Evolutionary conservation across 2,329 filamentous ascomycete species (phyloP).

Genomic region (Diaporthe caulivora): DNA sequence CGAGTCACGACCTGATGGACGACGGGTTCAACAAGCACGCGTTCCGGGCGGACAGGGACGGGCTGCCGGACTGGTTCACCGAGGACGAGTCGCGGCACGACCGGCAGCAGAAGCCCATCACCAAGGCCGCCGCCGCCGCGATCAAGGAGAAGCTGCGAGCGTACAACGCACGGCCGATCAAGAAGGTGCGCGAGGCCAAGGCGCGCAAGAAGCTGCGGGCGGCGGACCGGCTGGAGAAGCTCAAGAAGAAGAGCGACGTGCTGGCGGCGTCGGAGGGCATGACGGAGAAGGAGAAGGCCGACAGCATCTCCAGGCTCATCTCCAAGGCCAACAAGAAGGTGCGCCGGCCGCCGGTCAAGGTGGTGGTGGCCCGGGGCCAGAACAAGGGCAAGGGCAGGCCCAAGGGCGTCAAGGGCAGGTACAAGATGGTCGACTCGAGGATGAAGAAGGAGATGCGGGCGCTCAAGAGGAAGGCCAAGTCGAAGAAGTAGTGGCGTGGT

Average conservation of each 20-base stretch:
- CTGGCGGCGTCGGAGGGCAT: slow-evolving; percentile 90
- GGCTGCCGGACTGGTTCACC: slow-evolving; percentile 96
- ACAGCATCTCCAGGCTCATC: slow-evolving; percentile 84
- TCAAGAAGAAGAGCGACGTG: slow-evolving; percentile 96
- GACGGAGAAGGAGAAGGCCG: slow-evolving; percentile 96
- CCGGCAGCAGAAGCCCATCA: slow-evolving; percentile 88
- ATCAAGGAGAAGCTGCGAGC: slow-evolving; percentile 96
- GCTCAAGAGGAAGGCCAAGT: slow-evolving; percentile 82
- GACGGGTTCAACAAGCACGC: slow-evolving; percentile 94
- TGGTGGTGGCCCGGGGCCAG: slow-evolving; percentile 87
- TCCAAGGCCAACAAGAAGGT: slow-evolving; percentile 87
- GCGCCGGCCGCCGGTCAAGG: slow-evolving; percentile 83
- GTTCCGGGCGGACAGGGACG: slow-evolving; percentile 85
- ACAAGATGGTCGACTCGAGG: slow-evolving; percentile 95
- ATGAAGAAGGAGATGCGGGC: slow-evolving; percentile 97
- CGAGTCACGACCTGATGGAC: slow-evolving; percentile 83
- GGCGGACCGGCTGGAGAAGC: slow-evolving; percentile 89
- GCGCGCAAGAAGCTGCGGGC: slow-evolving; percentile 98
- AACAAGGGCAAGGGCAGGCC: slow-evolving; percentile 41
- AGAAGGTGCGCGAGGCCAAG: slow-evolving; percentile 97
- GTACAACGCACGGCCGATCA: slow-evolving; percentile 95
- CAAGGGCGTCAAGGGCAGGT: slow-evolving; percentile 58
- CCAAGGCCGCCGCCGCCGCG: slow-evolving; percentile 86
- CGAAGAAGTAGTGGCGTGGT: slow-evolving; percentile 57
- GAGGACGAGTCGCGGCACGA: slow-evolving; percentile 92